Base-by-base conservation (phyloP, 176 grass and related monocot genomes). In the Tillandsia leiboldiana region DNA sequence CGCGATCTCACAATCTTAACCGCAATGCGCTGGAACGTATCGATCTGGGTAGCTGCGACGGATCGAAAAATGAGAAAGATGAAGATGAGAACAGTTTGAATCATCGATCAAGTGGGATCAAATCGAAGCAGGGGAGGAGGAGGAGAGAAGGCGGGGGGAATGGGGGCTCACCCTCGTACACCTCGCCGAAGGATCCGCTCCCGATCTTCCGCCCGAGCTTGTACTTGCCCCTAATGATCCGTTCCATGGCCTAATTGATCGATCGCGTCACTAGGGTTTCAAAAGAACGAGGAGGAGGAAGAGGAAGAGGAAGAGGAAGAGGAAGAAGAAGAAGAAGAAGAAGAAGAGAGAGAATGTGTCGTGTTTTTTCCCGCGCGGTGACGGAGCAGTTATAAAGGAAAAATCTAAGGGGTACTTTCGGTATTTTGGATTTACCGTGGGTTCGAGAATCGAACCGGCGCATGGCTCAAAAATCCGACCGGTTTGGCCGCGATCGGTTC, bases 171-270 rank as follows among this genome's bases (percentile, higher is more conserved):
- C 92, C 92, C 29, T 92, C 86, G 73, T 82, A 99, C 82, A 99
- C 90, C 82, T 88, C 94, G 17, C 89, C 94, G 74, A 93, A 99
- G 82, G 87, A 93, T 72, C 94, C 94, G 70, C 80, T 85, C 9
- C 94, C 94, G 54, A 99, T 99, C 84, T 93, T 99, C 72, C 87
- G 82, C 13, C 89, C 94, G 20, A 97, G 89, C 86, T 82, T 97
- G 79, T 85, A 97, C 79, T 90, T 92, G 58, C 64, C 82, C 23
- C 86, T 83, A 49, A 97, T 82, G 68, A 90, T 85, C 59, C 86
- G 89, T 76, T 92, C 94, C 94, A 92, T 96, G 52, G 0, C 33
- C 33, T 42, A 42, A 42, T 7, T 42, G 33, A 42, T 42, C 33
- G 33, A 7, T 42, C 5, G 4, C 33, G 5, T 42, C 33, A 7